Conservation (phyloP, 164 flowering plant species). For the Buxus sempervirens region DNA sequence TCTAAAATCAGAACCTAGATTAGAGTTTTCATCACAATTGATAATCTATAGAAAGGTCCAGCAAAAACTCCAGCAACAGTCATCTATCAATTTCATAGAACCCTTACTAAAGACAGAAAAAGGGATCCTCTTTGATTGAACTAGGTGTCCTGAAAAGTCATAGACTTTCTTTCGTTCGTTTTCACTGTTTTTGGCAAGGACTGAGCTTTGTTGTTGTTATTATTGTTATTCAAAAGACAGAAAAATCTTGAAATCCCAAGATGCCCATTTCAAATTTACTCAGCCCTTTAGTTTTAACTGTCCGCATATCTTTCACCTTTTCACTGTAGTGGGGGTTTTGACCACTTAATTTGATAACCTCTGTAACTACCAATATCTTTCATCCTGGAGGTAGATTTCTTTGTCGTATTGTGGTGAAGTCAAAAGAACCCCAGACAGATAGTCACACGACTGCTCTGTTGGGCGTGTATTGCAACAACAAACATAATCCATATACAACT, state of each 20-base stretch:
- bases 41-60: too few relatives aligned
- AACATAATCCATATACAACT: too few relatives aligned
- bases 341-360: constrained; percentile 15
- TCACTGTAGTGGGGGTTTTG: constrained; percentile 1
- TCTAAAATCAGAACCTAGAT: too few relatives aligned
- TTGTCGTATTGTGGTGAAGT: too few relatives aligned
- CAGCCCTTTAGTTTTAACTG: neutral
- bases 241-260: constrained; percentile 16
- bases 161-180: constrained; percentile 36
- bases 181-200: constrained; percentile 48
- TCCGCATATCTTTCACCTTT: neutral
- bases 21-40: too few relatives aligned
- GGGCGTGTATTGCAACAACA: too few relatives aligned
- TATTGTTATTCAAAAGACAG: constrained; percentile 19
- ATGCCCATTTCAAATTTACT: constrained; percentile 10
- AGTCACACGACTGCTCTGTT: too few relatives aligned
- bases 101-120: too few relatives aligned
- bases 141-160: constrained; percentile 3
- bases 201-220: constrained; percentile 6
- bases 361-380: constrained; percentile 11
- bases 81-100: too few relatives aligned
- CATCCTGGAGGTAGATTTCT: too few relatives aligned
- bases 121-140: constrained; percentile 5
- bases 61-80: too few relatives aligned
- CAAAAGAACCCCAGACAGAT: too few relatives aligned